Conservation (phyloP, 2,329 filamentous ascomycete species). For the Pezicula radicicola region DNA sequence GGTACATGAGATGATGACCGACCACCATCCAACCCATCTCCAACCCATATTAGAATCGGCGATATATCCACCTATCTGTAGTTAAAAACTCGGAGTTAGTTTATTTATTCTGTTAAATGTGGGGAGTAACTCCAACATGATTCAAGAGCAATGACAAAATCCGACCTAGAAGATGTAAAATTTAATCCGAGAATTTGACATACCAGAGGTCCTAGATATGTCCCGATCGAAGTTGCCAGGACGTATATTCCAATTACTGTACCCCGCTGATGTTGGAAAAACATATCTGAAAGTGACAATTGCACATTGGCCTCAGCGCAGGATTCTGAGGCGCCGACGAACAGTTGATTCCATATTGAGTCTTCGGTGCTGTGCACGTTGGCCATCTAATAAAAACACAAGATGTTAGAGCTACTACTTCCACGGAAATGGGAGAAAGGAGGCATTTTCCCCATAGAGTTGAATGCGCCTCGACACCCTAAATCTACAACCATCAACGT, state of each 20-base stretch:
- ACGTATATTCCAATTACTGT: constrained; percentile 52
- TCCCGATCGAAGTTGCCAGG: constrained; percentile 52
- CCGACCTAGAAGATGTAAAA: no score
- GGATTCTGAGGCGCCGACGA: constrained; percentile 54
- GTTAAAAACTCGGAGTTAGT: no score
- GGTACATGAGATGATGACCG: constrained; percentile 44
- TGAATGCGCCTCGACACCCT: no score
- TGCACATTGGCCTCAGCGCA: constrained; percentile 55
- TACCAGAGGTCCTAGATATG: constrained; percentile 48
- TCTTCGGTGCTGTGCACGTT: constrained; percentile 38
- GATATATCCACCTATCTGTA: constrained; percentile 44
- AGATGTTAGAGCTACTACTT: no score
- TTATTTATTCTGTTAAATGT: no score
- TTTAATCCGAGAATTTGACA: no score
- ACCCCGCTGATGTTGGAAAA: constrained; percentile 55
- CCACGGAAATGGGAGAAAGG: no score
- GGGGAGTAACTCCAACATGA: no score
- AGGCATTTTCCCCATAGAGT: no score
- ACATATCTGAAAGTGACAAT: constrained; percentile 53
- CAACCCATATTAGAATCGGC: constrained; percentile 44
- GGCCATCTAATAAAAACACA: constrained; percentile 35
- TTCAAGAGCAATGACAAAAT: no score
- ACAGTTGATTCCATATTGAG: constrained; percentile 53
- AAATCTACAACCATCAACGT: no score
- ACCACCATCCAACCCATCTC: constrained; percentile 53